These are phyloP conservation scores for Hsuehochloa calcarea DNA, from an alignment of 176 grass and related monocot species.

Conservation along the genomic window DNA sequence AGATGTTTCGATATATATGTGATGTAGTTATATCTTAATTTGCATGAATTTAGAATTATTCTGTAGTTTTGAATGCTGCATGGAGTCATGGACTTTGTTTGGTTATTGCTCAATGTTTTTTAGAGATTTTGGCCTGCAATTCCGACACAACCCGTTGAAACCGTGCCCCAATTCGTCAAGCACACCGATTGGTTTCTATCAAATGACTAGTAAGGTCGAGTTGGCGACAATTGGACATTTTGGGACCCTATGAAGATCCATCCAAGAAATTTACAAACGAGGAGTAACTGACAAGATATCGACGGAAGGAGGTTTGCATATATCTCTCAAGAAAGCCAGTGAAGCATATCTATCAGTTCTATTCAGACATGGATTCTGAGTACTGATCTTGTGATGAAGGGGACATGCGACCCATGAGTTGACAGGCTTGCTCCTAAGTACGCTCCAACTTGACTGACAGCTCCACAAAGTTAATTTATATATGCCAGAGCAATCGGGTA, in stretches of 20 bases:
- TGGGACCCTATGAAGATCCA: not conserved
- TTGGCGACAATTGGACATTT: not conserved
- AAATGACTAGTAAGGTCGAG: not conserved
- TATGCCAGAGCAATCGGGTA: not conserved
- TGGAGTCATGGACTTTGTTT: not conserved
- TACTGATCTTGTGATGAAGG: constrained; percentile 28
- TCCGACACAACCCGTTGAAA: not conserved
- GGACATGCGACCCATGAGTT: constrained; percentile 8
- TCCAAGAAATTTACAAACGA: not conserved
- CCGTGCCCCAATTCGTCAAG: no score
- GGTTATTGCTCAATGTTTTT: not conserved
- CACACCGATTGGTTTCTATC: not conserved
- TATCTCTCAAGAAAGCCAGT: constrained; percentile 1
- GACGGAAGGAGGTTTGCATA: not conserved
- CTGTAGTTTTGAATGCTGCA: not conserved
- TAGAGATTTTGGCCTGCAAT: not conserved
- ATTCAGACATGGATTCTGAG: constrained; percentile 17
- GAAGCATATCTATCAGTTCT: not conserved
- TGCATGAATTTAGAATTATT: not conserved
- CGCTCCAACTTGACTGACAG: not conserved
- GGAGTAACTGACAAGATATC: constrained; percentile 27
- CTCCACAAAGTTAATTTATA: not conserved
- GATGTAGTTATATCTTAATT: not conserved
- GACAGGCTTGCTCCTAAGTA: not conserved
- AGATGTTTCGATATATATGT: not conserved